Evolutionary conservation across 768 basidiomycete species (phyloP), one percentile per base, ranked within the genome.

Genomic region (Stropharia rugosoannulata): DNA sequence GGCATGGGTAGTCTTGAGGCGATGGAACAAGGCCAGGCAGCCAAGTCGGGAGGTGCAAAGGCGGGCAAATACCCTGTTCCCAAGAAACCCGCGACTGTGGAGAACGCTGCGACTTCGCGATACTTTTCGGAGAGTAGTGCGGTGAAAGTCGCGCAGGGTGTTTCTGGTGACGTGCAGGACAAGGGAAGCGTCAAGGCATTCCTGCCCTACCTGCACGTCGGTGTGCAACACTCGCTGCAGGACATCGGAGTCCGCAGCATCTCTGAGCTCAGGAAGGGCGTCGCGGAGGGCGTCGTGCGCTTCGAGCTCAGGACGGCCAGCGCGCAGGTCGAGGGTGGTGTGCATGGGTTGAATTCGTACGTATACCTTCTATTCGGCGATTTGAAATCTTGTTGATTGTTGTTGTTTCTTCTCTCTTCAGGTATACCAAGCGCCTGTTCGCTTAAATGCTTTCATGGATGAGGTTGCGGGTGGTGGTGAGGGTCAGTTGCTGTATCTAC

Each of bases 1-100:
- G 97, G 97, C 4, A 99, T 99, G 97, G 96, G 97, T 16, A 91
- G 89, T 66, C 79, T 98, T 66, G 93, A 95, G 73, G 92, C 93
- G 3, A 95, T 94, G 92, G 90, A 91, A 53, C 85, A 90, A 62
- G 86, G 87, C 37, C 86, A 84, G 59, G 68, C 81, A 2, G 67
- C 64, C 15, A 67, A 73, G 57, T 62, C 69, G 0, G 68, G 67
- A 29, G 49, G 48, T n/a, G 43, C 55, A 36, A 42, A 45, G 37
- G 41, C 69, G 67, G 37, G 67, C 54, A 85, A 84, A 61, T 79
- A 82, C 44, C 74, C 80, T 0, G 67, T 72, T 36, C 79, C 76
- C 25, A 78, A 77, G 62, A 80, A 77, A 65, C 68, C 71, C 16
- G 73, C 64, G 13, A 75, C 76, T 0, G 73, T 85, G 35, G 93